phyloP scores from a whole-genome alignment of 192 early-diverging fungal genomes.

The Backusella liffmaniae region DNA sequence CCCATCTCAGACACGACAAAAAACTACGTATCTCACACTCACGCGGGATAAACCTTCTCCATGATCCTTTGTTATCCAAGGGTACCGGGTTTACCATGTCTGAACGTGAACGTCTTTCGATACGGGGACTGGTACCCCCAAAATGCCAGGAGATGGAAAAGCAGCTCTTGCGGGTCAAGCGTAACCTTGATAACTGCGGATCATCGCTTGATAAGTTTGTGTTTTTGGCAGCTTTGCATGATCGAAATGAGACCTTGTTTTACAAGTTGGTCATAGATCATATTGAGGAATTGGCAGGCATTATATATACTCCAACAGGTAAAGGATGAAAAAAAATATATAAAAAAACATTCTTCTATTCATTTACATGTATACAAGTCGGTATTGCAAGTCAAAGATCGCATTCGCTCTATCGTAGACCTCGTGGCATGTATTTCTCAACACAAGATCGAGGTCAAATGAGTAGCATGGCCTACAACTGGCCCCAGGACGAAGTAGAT shows the following conservation, averaged over 20 bases:
- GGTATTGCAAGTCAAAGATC: constrained; percentile 43
- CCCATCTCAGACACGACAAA: constrained; percentile 19
- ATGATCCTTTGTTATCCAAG: constrained; percentile 52
- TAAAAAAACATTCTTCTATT: background rate
- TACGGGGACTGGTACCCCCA: constrained; percentile 53
- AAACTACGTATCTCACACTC: constrained; percentile 18
- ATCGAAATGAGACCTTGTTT: constrained; percentile 80
- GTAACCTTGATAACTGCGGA: constrained; percentile 43
- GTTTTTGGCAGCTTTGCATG: constrained; percentile 79
- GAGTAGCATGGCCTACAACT: constrained; percentile 76
- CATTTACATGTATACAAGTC: constrained; percentile 26
- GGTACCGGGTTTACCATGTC: constrained; percentile 48
- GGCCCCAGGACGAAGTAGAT: constrained; percentile 55
- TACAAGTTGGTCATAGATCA: constrained; percentile 77
- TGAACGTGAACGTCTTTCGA: constrained; percentile 49
- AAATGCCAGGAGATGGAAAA: constrained; percentile 52
- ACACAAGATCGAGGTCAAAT: constrained; percentile 70
- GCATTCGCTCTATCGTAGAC: constrained; percentile 48
- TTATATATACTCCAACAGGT: constrained; percentile 45
- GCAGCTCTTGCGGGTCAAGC: constrained; percentile 43
- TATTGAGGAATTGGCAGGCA: constrained; percentile 56
- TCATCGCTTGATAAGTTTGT: constrained; percentile 78
- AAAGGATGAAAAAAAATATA: background rate
- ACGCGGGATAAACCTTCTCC: constrained; percentile 48
- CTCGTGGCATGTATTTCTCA: constrained; percentile 51